A percentile compares a stretch with the other conserved stretches of the same genome.
Conservation (phyloP, 177 flowering plant genomes). For the Tripterygium wilfordii region DNA sequence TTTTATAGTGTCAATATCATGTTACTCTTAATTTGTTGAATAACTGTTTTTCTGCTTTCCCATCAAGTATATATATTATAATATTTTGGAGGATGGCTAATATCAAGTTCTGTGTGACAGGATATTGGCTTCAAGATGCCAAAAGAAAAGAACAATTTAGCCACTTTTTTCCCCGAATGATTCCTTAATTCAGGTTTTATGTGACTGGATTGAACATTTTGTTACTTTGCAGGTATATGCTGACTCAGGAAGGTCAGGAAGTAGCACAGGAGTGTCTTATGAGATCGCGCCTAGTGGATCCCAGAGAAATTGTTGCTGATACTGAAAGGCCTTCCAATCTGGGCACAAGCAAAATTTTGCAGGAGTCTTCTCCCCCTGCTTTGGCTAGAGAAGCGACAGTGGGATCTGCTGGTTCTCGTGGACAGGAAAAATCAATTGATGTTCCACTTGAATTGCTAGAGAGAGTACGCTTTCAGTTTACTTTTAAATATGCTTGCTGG, state of each 20-base stretch:
- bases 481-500: too few relatives aligned
- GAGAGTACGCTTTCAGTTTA: conserved; percentile 29
- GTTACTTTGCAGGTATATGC: conserved; percentile 62
- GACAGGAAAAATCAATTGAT: conserved; percentile 28
- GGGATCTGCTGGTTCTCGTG: conserved; percentile 12
- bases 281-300: conserved; percentile 61
- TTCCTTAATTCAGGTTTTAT: too few relatives aligned
- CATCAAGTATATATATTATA: too few relatives aligned
- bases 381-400: conserved; percentile 20
- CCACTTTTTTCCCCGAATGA: too few relatives aligned
- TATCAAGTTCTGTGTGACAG: too few relatives aligned
- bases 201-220: background rate
- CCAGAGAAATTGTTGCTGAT: conserved; percentile 16
- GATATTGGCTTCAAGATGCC: too few relatives aligned
- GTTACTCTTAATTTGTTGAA: too few relatives aligned
- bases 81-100: too few relatives aligned
- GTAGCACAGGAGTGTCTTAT: conserved; percentile 70
- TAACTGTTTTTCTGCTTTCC: too few relatives aligned
- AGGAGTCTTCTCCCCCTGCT: conserved; percentile 14
- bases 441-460: conserved; percentile 49
- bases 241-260: conserved; percentile 72
- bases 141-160: too few relatives aligned
- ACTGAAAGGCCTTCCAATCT: conserved; percentile 11
- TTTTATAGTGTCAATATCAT: too few relatives aligned
- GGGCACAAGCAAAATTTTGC: conserved; percentile 7